phyloP scores from a whole-genome alignment of 371 early-diverging fungal species.

The Mortierella sp. region DNA sequence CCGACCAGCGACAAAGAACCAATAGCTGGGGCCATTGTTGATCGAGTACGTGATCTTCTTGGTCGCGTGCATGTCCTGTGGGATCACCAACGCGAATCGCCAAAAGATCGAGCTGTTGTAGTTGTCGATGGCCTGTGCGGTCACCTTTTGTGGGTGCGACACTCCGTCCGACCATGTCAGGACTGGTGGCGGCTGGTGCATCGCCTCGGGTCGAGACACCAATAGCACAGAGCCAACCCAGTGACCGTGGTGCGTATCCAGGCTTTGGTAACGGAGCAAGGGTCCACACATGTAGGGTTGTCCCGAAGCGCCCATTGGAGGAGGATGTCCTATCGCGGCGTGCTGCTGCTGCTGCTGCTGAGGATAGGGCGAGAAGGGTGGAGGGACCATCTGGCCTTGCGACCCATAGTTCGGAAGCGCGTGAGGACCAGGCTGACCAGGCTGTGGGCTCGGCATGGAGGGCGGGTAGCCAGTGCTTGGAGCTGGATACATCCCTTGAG shows the following conservation, averaged over 20 bases:
- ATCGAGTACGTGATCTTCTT: conserved; percentile 56
- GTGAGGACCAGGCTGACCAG: conserved; percentile 39
- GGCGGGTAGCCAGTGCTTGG: too few relatives aligned
- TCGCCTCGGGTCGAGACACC: conserved; percentile 49
- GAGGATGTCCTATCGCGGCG: background rate
- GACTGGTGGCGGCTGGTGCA: conserved; percentile 52
- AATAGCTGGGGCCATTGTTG: conserved; percentile 54
- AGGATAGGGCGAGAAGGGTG: conserved; percentile 8
- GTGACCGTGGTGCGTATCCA: conserved; percentile 55
- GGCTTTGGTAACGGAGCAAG: conserved; percentile 49
- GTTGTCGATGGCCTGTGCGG: conserved; percentile 56
- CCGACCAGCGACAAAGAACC: conserved; percentile 60
- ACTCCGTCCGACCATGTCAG: conserved; percentile 57
- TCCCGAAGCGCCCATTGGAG: background rate
- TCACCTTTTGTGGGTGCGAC: conserved; percentile 42
- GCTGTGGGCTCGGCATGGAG: conserved; percentile 15
- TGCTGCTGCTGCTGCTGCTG: background rate
- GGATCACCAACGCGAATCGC: conserved; percentile 60
- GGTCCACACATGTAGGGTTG: too few relatives aligned
- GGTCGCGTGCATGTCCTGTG: conserved; percentile 47
- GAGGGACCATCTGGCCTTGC: conserved; percentile 18
- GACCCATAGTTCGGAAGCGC: conserved; percentile 19
- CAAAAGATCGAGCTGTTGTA: conserved; percentile 60
- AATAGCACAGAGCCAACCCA: conserved; percentile 63
- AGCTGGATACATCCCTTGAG: too few relatives aligned